Evolutionary conservation across 495 filamentous ascomycete species (phyloP).

Genomic region (Astrocystis sublimbata): DNA sequence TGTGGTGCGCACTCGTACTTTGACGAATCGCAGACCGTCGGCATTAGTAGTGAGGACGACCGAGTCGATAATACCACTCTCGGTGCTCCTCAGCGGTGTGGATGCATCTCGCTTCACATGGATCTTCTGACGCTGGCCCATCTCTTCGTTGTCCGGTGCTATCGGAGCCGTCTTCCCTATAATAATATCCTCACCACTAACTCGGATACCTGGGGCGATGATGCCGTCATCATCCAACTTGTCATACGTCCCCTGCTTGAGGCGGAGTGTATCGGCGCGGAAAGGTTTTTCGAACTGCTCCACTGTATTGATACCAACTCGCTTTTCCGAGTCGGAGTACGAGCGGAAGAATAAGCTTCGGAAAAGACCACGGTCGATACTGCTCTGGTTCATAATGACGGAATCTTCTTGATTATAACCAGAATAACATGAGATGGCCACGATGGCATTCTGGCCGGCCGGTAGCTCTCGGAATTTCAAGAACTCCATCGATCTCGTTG

Average conservation of each 20-base stretch:
- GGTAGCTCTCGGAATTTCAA: conserved; percentile 96
- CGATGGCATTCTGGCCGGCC: conserved; percentile 97
- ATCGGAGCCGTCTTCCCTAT: conserved; percentile 98
- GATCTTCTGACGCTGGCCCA: conserved; percentile 83
- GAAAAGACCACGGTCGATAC: conserved; percentile 95
- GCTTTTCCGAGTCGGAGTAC: conserved; percentile 94
- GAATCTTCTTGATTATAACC: conserved; percentile 99
- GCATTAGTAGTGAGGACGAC: conserved; percentile 92
- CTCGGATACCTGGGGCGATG: conserved; percentile 86
- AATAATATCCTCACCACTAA: conserved; percentile 97
- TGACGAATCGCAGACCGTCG: conserved; percentile 87
- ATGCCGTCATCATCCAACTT: conserved; percentile 97
- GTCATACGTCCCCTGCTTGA: conserved; percentile 96
- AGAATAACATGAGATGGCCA: conserved; percentile 94
- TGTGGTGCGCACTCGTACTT: conserved; percentile 94
- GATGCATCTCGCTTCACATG: conserved; percentile 95
- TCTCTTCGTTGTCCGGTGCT: conserved; percentile 85
- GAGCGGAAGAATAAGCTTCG: conserved; percentile 96
- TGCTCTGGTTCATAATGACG: conserved; percentile 99
- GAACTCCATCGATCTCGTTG: conserved; percentile 97
- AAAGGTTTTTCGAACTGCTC: conserved; percentile 95
- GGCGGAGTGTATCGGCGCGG: conserved; percentile 77
- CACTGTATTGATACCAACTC: conserved; percentile 82
- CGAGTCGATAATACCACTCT: conserved; percentile 93
- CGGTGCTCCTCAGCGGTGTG: conserved; percentile 89